Percentiles rank a stretch among this genome's conserved stretches.
phyloP scores from a whole-genome alignment of 139 green algal genomes.

The Chlorella sp. region DNA sequence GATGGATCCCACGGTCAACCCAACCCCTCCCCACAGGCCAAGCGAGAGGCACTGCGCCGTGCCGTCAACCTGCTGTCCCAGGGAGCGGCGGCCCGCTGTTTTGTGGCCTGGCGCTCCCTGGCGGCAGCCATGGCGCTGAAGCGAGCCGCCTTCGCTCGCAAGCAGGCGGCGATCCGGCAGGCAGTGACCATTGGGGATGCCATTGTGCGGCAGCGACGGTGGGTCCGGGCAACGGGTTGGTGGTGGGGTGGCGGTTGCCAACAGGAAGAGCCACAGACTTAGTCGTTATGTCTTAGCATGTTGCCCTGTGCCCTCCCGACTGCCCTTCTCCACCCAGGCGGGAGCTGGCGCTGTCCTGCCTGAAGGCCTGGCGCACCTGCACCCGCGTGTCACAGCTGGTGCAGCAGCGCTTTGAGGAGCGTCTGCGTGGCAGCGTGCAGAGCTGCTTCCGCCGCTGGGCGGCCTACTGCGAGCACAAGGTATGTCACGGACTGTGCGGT shows the following conservation, averaged over 20 bases:
- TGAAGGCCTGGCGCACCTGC: background rate
- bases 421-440: background rate
- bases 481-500: background rate
- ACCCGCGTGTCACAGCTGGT: background rate
- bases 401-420: background rate
- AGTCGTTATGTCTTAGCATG: no score
- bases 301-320: no score
- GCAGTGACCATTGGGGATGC: slow-evolving; percentile 53
- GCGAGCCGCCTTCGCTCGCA: slow-evolving; percentile 49
- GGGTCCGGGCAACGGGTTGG: background rate
- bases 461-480: background rate
- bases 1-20: no score
- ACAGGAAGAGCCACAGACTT: no score
- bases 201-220: slow-evolving; percentile 31
- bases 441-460: background rate
- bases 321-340: background rate
- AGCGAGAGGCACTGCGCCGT: background rate
- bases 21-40: no score
- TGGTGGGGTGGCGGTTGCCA: no score
- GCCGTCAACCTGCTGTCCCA: background rate
- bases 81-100: background rate
- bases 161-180: slow-evolving; percentile 56
- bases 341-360: background rate
- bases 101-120: background rate
- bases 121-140: slow-evolving; percentile 29